Base-by-base conservation (phyloP, 2,329 filamentous ascomycete species). In the Botrytis byssoidea region DNA sequence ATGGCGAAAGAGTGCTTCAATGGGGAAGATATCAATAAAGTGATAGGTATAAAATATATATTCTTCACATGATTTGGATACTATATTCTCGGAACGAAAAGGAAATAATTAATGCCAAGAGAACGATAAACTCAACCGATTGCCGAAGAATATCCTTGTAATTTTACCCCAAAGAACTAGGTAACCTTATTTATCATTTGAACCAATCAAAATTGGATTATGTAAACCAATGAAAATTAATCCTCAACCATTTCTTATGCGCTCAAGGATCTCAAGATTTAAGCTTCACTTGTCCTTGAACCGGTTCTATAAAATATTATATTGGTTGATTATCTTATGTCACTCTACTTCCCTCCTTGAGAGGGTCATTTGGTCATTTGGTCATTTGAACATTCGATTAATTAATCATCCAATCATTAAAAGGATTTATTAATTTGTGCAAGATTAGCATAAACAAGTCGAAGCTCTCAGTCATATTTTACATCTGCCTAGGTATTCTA, bases 321-420 rank as follows among this genome's bases (percentile, higher is more conserved):
- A 44, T 57, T 35, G 57, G 22, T 18, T 32, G 8, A 18, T 42
- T 74, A 46, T 68, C 64, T 64, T 78, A 79, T 80, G 78, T 76
- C 60, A 69, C 59, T 65, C 69, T 74, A 63, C 64, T 74, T 70
- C 76, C 79, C 78, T 79, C 79, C 78, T 73, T 73, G 79, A 77
- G 78, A 80, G 79, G 79, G 79, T 65, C 29, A 40, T 70, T 64
- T 48, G 32, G n/a, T n/a, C n/a, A n/a, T n/a, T n/a, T 70, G 79
- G 79, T 64, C 29, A 40, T 70, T 64, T 48, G 32, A 48, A 44
- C n/a, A 70, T 35, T 32, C n/a, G 29, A 59, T 9, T 48, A 32
- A 63, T 22, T 72, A 60, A 70, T 60, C 55, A 35, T 10, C 18
- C 71, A 65, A 69, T 44, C 37, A 63, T 61, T 42, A 4, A n/a